Percentiles rank a stretch among this genome's conserved stretches.
Conservation (phyloP, 106 monocot genomes). For the Acorus calamus region DNA sequence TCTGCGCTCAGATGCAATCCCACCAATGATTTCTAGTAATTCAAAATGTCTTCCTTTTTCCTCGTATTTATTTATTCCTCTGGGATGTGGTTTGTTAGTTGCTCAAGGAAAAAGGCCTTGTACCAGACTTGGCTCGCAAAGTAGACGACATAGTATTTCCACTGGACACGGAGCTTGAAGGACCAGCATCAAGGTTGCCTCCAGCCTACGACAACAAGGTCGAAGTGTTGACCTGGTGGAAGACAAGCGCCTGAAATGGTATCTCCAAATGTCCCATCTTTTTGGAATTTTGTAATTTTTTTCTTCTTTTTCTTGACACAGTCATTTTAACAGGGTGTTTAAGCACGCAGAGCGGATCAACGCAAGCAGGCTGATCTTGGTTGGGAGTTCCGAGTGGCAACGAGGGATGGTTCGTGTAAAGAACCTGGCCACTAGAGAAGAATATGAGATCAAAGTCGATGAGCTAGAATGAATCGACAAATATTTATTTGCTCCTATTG, state of each 20-base stretch:
- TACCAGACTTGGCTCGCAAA: constrained; percentile 59
- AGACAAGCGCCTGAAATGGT: constrained; percentile 97
- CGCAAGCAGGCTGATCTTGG: constrained; percentile 78
- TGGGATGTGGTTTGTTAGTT: constrained; percentile 25
- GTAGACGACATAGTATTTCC: constrained; percentile 90
- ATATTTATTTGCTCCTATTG: no score
- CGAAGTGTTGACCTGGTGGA: constrained; percentile 85
- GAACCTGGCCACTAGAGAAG: constrained; percentile 80
- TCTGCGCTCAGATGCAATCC: no score
- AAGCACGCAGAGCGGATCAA: constrained; percentile 86
- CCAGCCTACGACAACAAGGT: constrained; percentile 65
- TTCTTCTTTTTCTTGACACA: neutral
- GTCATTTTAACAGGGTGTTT: constrained; percentile 56
- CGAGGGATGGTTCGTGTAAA: constrained; percentile 90
- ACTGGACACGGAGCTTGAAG: constrained; percentile 75
- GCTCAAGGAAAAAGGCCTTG: constrained; percentile 82
- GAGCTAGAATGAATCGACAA: constrained; percentile 30
- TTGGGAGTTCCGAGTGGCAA: constrained; percentile 83
- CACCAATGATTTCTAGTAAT: no score
- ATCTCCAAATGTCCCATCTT: neutral
- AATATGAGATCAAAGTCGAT: constrained; percentile 63
- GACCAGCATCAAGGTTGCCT: constrained; percentile 67
- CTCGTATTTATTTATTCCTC: neutral
- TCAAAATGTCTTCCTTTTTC: no score
- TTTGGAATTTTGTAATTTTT: neutral